These are phyloP conservation scores for Tylopilus sp. DNA, from an alignment of 1,284 basidiomycete species.

Conservation along the genomic window DNA sequence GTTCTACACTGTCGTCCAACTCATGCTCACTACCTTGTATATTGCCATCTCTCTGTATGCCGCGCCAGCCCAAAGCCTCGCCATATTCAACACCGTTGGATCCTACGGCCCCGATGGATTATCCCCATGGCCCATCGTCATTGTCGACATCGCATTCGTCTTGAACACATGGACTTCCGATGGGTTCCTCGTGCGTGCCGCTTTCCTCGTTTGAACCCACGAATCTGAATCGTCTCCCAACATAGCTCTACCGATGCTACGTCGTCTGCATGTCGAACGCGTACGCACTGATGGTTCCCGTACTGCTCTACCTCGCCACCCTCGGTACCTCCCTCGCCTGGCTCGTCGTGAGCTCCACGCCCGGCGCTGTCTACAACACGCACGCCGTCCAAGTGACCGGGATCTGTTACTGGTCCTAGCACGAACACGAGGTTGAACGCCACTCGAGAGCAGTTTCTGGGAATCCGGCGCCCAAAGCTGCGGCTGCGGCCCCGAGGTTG, in stretches of 20 bases:
- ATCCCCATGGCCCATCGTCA: conserved; percentile 18
- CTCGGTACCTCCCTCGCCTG: conserved; percentile 10
- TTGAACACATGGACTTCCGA: conserved; percentile 26
- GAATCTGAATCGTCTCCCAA: neutral
- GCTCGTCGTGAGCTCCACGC: neutral
- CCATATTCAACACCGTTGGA: conserved; percentile 12
- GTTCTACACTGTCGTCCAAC: conserved; percentile 14
- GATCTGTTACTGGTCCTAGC: conserved; percentile 16
- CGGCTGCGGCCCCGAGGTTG: no score
- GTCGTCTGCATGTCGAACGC: conserved; percentile 17
- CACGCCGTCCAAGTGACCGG: conserved; percentile 16
- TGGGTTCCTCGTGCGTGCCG: conserved; percentile 23
- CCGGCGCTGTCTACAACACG: neutral
- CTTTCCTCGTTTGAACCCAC: neutral
- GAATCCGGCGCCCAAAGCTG: no score
- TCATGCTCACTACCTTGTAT: conserved; percentile 22
- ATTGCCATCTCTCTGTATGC: conserved; percentile 15
- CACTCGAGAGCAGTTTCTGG: no score
- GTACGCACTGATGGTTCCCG: neutral
- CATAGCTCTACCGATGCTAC: conserved; percentile 27
- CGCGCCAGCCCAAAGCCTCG: conserved; percentile 14
- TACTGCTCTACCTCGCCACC: conserved; percentile 17
- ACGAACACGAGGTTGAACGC: no score
- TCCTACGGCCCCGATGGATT: conserved; percentile 7
- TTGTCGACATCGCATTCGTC: conserved; percentile 14